Evolutionary conservation across 345 rosid species (phyloP), one percentile per base, ranked within the genome.

Genomic region (Populus euphratica): DNA sequence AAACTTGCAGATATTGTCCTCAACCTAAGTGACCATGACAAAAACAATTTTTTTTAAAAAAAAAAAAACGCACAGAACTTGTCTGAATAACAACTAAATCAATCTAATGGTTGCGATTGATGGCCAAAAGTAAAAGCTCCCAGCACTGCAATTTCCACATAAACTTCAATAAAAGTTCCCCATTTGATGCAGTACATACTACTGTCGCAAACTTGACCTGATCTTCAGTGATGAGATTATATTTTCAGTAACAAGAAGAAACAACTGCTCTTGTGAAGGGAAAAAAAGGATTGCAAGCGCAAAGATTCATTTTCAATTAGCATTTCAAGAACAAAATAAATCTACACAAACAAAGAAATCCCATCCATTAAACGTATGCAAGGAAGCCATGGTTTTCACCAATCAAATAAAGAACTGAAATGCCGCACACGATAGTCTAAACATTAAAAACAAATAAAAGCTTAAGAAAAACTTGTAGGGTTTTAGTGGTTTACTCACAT

Each of bases 1-100:
- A 81, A 91, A 86, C 84, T 87, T 91, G 81, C 92, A 88, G 39
- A 91, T 91, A 70, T 87, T 86, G 5, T 91, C 92, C 39, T 89
- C 92, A 52, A 91, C 92, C 92, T 89, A 49, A 69, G 5, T 82
- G 27, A 67, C 7, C 12, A 14, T 47, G 1, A 47, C 17, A 47
- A 47, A 41, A 35, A 36, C 17, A n/a, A 23, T 65, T 47, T 33
- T 25, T 25, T 25, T 25, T 5, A 10, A 6, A 67, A n/a, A 69
- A 10, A 43, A 0, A 56, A n/a, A 11, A n/a, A n/a, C 29, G 5
- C 43, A 38, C 2, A 8, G 0, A 17, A 41, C 27, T 2, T 59
- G 64, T 23, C 29, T n/a, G 29, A 10, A n/a, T 59, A 10, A 23
- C 5, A 56, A 56, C 13, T 59, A 23, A 10, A 17, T 1, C 8